These are phyloP conservation scores for Saposhnikovia divaricata DNA, from an alignment of 129 eudicot genomes.

Conservation along the genomic window DNA sequence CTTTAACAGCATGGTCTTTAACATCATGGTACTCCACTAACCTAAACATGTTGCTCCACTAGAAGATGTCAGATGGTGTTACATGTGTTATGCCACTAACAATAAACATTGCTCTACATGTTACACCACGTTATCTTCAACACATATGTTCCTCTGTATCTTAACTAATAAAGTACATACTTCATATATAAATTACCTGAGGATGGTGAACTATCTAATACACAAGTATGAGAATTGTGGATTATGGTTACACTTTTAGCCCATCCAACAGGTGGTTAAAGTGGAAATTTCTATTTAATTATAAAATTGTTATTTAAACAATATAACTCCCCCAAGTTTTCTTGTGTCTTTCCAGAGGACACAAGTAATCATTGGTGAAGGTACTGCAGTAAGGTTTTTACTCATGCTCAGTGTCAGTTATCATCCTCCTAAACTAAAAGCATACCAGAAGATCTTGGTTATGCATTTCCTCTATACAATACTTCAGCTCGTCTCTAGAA, in stretches of 20 bases:
- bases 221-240: neutral
- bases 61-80: no score
- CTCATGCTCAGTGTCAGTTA: neutral
- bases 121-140: no score
- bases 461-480: slow-evolving; percentile 61
- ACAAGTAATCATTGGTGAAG: neutral
- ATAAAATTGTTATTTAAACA: neutral
- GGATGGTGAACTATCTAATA: neutral
- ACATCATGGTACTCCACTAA: no score
- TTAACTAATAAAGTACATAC: neutral
- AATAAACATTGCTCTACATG: no score
- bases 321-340: neutral
- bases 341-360: neutral
- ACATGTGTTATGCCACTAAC: no score
- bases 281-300: neutral
- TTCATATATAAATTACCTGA: neutral
- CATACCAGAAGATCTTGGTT: slow-evolving; percentile 51
- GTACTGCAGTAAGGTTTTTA: neutral
- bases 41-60: no score
- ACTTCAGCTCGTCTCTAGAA: slow-evolving; percentile 50
- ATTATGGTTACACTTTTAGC: neutral
- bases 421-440: neutral
- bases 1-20: no score
- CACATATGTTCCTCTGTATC: neutral
- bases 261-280: neutral